A percentile compares a stretch with the other conserved stretches of the same genome.
phyloP scores from a whole-genome alignment of 106 monocot species.

The Dendrobium catenatum region DNA sequence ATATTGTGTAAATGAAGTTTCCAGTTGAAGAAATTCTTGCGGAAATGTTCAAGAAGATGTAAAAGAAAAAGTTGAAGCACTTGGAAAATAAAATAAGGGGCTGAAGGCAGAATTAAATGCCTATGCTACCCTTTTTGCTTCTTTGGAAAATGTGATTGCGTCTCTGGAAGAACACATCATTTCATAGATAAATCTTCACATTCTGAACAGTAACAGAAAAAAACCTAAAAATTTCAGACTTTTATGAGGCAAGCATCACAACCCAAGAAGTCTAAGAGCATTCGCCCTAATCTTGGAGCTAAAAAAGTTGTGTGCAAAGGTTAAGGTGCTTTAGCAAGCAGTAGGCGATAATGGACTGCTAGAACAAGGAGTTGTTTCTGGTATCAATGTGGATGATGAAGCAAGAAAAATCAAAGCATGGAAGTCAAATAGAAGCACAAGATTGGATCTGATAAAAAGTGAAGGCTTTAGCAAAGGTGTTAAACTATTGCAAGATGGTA shows the following conservation, averaged over 20 bases:
- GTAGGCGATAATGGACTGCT: slow-evolving; percentile 17
- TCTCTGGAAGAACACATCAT: slow-evolving; percentile 39
- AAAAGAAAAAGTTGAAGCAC: slow-evolving; percentile 28
- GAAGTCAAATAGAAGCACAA: slow-evolving; percentile 6
- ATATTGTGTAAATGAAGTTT: slow-evolving; percentile 33
- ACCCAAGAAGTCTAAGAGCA: background rate
- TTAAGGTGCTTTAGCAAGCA: slow-evolving; percentile 49
- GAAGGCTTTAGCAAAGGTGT: background rate
- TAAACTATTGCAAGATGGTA: background rate
- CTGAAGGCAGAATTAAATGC: slow-evolving; percentile 51
- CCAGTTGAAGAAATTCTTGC: slow-evolving; percentile 27
- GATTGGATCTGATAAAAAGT: background rate
- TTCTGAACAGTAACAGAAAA: slow-evolving; percentile 7
- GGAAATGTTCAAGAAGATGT: slow-evolving; percentile 11
- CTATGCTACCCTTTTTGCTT: slow-evolving; percentile 29
- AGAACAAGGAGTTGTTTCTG: slow-evolving; percentile 7
- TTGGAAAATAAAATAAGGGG: slow-evolving; percentile 40
- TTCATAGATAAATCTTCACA: slow-evolving; percentile 21
- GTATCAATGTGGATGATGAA: slow-evolving; percentile 13
- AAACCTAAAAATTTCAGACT: slow-evolving; percentile 8
- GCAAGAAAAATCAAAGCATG: slow-evolving; percentile 24
- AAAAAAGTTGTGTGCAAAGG: slow-evolving; percentile 38
- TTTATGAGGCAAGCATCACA: background rate
- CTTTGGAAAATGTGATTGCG: slow-evolving; percentile 26
- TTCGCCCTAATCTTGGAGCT: slow-evolving; percentile 27